Conservation (phyloP, 805 yeast genomes). For the Saccharomycopsis capsularis region DNA sequence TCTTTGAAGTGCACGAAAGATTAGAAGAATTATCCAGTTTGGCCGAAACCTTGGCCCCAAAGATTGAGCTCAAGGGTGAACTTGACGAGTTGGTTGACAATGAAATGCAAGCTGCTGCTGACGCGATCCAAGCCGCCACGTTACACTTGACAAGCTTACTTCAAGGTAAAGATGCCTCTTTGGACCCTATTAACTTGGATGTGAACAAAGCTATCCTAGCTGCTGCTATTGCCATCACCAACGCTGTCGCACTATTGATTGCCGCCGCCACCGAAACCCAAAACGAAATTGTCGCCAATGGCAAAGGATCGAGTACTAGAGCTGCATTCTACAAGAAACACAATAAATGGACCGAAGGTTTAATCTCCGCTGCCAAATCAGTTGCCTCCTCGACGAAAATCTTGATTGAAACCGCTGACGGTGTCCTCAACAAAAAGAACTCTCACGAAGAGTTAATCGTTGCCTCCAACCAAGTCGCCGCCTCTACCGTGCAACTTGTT, state of each 20-base stretch:
- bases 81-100: conserved; percentile 63
- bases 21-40: conserved; percentile 51
- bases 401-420: conserved; percentile 82
- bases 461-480: conserved; percentile 86
- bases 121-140: conserved; percentile 61
- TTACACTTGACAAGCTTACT: conserved; percentile 48
- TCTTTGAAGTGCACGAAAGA: conserved; percentile 64
- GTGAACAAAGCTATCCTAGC: conserved; percentile 70
- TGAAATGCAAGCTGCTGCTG: conserved; percentile 69
- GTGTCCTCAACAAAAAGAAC: conserved; percentile 56
- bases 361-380: conserved; percentile 80
- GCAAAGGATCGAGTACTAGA: conserved; percentile 56
- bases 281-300: conserved; percentile 68
- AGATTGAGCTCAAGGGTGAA: conserved; percentile 39
- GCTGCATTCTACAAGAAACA: conserved; percentile 80
- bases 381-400: conserved; percentile 78
- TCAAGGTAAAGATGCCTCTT: conserved; percentile 39
- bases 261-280: conserved; percentile 76
- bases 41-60: conserved; percentile 51
- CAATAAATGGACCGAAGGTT: conserved; percentile 90
- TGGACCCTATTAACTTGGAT: conserved; percentile 52
- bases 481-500: conserved; percentile 86
- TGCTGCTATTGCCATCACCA: conserved; percentile 75
- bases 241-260: conserved; percentile 66
- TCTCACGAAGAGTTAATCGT: conserved; percentile 80